Evolutionary conservation across 2,329 filamentous ascomycete genomes (phyloP), one percentile per base, ranked within the genome.

Genomic region (Colletotrichum musicola): DNA sequence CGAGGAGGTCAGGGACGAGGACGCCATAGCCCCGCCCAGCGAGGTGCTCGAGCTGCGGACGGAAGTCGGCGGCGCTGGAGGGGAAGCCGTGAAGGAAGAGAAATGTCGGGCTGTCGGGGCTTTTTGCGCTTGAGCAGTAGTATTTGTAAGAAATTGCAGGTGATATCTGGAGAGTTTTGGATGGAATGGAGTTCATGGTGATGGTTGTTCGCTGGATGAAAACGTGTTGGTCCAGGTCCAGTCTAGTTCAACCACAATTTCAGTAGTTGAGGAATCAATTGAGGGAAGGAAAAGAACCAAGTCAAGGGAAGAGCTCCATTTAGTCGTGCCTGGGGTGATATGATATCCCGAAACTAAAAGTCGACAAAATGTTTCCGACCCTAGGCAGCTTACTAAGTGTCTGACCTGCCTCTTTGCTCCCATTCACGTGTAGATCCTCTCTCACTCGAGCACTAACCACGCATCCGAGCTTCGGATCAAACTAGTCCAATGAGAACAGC

Each of bases 1-100:
- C 92, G 74, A 98, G 16, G 0, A 84, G 73, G 67, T 86, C 83
- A 0, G 78, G 79, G 0, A 76, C 82, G 0, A 86, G 56, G 13
- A 85, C 72, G 0, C 84, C 83, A 62, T 84, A 81, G 1, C 82
- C 82, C 2, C 68, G 40, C 0, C 73, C 60, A 0, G 74, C 70
- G 57, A 85, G 78, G 62, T 77, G 69, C 0, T 63, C 46, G 4
- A 83, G 74, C 62, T 84, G 81, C 61, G 76, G 72, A 4, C 74
- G 64, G 81, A 83, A 86, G 74, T 86, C 83, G 40, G 77, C 74
- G 13, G 78, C 75, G 42, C 81, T 81, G 4, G 82, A 84, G 30
- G 84, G 84, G 57, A 85, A 84, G 40, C 84, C 83, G 69, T 86
- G 85, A 13, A 86, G 76, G 62, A 86, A 77, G 14, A 87, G 74